These are phyloP conservation scores for Chrysosporium keratinophilum DNA, from an alignment of 2,329 filamentous ascomycete genomes.

Conservation along the genomic window DNA sequence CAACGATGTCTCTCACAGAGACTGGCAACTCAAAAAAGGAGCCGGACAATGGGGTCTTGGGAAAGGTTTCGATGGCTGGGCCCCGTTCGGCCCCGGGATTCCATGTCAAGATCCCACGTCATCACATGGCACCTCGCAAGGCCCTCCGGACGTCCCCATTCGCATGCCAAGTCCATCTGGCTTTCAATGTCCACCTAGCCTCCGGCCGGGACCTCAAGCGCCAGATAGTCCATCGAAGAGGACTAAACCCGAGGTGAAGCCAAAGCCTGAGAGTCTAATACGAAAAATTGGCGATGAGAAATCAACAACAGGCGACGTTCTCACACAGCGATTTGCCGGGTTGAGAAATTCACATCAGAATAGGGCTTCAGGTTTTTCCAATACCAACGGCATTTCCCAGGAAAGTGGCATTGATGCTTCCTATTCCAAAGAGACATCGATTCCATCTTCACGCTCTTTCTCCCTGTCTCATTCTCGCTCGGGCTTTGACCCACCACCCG, in stretches of 20 bases:
- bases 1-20: constrained; percentile 70
- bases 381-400: background rate
- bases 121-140: background rate
- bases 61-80: constrained; percentile 68
- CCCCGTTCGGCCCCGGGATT: constrained; percentile 62
- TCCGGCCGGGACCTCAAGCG: background rate
- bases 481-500: constrained; percentile 20
- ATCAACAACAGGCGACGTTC: constrained; percentile 24
- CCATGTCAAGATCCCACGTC: no score
- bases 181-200: constrained; percentile 23
- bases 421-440: background rate
- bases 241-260: constrained; percentile 17
- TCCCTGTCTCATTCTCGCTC: constrained; percentile 1
- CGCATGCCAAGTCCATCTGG: constrained; percentile 34
- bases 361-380: constrained; percentile 1
- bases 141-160: constrained; percentile 5
- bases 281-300: constrained; percentile 9
- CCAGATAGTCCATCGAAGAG: background rate
- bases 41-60: constrained; percentile 61
- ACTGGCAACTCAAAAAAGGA: constrained; percentile 61
- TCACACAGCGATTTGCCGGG: constrained; percentile 35
- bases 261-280: constrained; percentile 21
- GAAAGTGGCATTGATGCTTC: background rate
- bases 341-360: constrained; percentile 24
- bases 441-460: background rate